phyloP scores from a whole-genome alignment of 306 rosid species.

The Betula pendula region DNA sequence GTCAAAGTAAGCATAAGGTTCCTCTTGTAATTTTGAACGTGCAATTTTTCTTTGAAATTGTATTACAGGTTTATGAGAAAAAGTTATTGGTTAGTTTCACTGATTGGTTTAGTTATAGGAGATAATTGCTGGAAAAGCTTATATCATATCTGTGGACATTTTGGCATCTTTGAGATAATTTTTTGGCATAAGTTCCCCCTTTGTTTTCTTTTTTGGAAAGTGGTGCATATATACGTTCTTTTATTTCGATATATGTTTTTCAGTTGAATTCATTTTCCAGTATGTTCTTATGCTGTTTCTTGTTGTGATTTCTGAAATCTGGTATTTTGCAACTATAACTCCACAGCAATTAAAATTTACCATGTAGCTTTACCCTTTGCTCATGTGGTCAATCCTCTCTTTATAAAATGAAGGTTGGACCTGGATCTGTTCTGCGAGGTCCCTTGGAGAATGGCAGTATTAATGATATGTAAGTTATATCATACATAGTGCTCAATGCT shows the following conservation, averaged over 20 bases:
- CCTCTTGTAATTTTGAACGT: slow-evolving; percentile 7
- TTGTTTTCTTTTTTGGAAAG: not conserved
- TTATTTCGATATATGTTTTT: not conserved
- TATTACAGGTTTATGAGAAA: slow-evolving; percentile 11
- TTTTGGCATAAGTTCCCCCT: not conserved
- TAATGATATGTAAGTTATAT: slow-evolving; percentile 54
- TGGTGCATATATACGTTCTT: not conserved
- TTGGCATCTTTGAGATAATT: not conserved
- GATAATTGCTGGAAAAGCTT: not conserved
- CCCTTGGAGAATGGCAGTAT: slow-evolving; percentile 59
- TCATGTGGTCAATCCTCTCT: slow-evolving; percentile 31
- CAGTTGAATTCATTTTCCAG: slow-evolving; percentile 2
- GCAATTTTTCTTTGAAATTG: slow-evolving; percentile 16
- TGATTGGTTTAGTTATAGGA: not conserved
- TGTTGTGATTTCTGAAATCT: not conserved
- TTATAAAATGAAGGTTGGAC: slow-evolving; percentile 67
- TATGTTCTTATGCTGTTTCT: not conserved
- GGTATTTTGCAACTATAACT: slow-evolving; percentile 8
- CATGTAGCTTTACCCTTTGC: slow-evolving; percentile 12
- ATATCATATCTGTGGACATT: not conserved
- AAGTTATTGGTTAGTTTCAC: not conserved
- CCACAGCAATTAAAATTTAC: not conserved
- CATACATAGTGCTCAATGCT: slow-evolving; percentile 6
- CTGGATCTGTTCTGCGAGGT: slow-evolving; percentile 83
- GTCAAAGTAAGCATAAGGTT: slow-evolving; percentile 60